Evolutionary conservation across 495 filamentous ascomycete genomes (phyloP).

Genomic region (Staphylotrichum tortipilum): DNA sequence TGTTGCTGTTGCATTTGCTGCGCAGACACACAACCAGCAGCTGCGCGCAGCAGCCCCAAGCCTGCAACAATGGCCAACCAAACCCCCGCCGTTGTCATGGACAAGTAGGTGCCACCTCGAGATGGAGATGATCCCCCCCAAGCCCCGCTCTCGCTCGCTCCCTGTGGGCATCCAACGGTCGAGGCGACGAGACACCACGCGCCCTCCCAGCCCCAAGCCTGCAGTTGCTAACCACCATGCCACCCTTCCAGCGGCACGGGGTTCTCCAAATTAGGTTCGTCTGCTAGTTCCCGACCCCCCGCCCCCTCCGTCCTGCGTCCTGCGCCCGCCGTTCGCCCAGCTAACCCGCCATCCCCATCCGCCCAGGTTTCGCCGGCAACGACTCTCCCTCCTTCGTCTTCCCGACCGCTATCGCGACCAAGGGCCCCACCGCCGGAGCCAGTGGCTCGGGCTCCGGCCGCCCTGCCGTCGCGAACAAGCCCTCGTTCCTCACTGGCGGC

Average conservation of each 20-base stretch:
- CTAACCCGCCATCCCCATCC: slow-evolving; percentile 6
- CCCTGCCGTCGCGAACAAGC: slow-evolving; percentile 86
- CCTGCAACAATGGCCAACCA: slow-evolving; percentile 72
- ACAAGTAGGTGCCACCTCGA: slow-evolving; percentile 70
- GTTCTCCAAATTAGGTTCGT: slow-evolving; percentile 90
- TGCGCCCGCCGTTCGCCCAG: neutral
- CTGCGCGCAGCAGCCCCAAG: slow-evolving; percentile 18
- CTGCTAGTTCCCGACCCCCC: neutral
- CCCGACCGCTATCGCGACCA: slow-evolving; percentile 95
- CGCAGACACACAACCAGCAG: slow-evolving; percentile 13
- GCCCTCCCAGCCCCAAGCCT: slow-evolving; percentile 1
- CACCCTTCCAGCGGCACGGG: slow-evolving; percentile 74
- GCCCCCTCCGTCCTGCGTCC: no score
- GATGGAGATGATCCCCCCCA: slow-evolving; percentile 10
- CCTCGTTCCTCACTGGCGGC: slow-evolving; percentile 86
- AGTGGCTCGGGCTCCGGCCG: slow-evolving; percentile 75
- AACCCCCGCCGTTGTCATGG: slow-evolving; percentile 99
- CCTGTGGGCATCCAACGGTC: no score
- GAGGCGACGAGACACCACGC: no score
- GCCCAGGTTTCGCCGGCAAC: slow-evolving; percentile 91
- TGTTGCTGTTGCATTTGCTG: slow-evolving; percentile 12
- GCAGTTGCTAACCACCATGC: slow-evolving; percentile 21
- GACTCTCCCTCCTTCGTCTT: slow-evolving; percentile 99
- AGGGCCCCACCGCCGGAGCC: slow-evolving; percentile 59
- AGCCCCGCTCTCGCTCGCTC: slow-evolving; percentile 14